Evolutionary conservation across 768 basidiomycete genomes (phyloP).

Genomic region (Crepidotus variabilis): DNA sequence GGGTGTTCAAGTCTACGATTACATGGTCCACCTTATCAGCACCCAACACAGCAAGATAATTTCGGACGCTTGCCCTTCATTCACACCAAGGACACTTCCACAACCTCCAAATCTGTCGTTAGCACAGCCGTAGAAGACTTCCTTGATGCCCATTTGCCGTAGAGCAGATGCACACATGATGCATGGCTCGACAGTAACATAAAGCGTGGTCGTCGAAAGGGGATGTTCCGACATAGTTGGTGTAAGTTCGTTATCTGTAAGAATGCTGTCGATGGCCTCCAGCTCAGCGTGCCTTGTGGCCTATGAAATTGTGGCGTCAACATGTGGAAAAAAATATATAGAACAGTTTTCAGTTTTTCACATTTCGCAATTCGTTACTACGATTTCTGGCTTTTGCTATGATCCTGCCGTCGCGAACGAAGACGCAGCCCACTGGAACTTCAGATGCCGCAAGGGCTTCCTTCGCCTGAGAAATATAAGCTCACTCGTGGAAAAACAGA

Average conservation of each 20-base stretch:
- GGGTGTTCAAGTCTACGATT: constrained; percentile 63
- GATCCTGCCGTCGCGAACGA: constrained; percentile 71
- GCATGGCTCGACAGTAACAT: constrained; percentile 98
- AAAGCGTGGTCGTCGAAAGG: constrained; percentile 76
- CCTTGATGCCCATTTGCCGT: constrained; percentile 86
- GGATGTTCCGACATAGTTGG: constrained; percentile 42
- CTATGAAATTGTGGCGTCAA: constrained; percentile 33
- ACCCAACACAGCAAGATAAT: neutral
- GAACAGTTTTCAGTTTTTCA: constrained; percentile 27
- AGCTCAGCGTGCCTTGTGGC: constrained; percentile 97
- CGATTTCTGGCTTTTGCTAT: constrained; percentile 89
- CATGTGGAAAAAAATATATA: neutral
- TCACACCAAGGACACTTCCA: constrained; percentile 90
- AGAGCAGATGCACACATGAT: constrained; percentile 99
- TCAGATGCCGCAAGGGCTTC: constrained; percentile 84
- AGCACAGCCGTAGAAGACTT: constrained; percentile 89
- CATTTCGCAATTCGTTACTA: constrained; percentile 93
- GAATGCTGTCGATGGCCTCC: constrained; percentile 89
- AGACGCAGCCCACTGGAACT: constrained; percentile 96
- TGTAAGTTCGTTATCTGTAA: constrained; percentile 59
- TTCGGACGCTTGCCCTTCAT: constrained; percentile 51
- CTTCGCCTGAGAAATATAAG: constrained; percentile 50
- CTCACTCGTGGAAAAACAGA: constrained; percentile 1
- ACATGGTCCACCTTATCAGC: neutral
- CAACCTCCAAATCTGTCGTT: constrained; percentile 98